Conservation (phyloP, 352 stramenopile species). For the Pythium chondricola region DNA sequence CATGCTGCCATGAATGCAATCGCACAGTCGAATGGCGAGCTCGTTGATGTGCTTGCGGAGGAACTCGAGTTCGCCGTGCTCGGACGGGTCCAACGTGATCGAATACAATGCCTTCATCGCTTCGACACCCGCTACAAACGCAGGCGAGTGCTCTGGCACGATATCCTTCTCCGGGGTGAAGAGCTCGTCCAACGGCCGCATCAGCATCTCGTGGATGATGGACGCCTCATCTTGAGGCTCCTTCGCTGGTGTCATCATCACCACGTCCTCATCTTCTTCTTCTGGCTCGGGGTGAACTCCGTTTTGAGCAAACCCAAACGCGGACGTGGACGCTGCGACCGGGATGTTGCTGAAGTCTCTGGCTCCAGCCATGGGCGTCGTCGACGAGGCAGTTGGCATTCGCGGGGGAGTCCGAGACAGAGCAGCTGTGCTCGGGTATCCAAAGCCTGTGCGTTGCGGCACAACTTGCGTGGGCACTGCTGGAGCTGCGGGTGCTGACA, state of each 20-base stretch:
- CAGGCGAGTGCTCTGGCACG: constrained; percentile 39
- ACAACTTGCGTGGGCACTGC: constrained; percentile 5
- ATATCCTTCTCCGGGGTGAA: constrained; percentile 60
- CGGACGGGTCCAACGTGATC: constrained; percentile 54
- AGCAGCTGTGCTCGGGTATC: constrained; percentile 10
- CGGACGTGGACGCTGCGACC: constrained; percentile 2
- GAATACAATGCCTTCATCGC: constrained; percentile 76
- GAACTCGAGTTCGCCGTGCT: constrained; percentile 57
- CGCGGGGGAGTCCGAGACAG: constrained; percentile 14
- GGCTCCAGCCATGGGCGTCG: constrained; percentile 21
- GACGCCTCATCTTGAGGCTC: constrained; percentile 24
- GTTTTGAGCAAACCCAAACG: background rate
- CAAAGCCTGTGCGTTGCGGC: constrained; percentile 12
- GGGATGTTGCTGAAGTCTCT: constrained; percentile 25
- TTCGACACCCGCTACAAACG: constrained; percentile 61
- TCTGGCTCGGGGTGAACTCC: background rate
- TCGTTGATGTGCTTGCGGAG: constrained; percentile 74
- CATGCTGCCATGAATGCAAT: constrained; percentile 71
- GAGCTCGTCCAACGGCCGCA: constrained; percentile 59
- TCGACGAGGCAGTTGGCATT: constrained; percentile 12
- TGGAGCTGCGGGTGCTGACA: constrained; percentile 1
- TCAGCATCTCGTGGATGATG: constrained; percentile 33
- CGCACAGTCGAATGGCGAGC: constrained; percentile 64
- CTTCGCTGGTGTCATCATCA: constrained; percentile 38
- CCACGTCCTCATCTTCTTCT: constrained; percentile 42